Evolutionary conservation across 2,329 filamentous ascomycete genomes (phyloP), one percentile per base, ranked within the genome.

Genomic region (Apiospora sp.): DNA sequence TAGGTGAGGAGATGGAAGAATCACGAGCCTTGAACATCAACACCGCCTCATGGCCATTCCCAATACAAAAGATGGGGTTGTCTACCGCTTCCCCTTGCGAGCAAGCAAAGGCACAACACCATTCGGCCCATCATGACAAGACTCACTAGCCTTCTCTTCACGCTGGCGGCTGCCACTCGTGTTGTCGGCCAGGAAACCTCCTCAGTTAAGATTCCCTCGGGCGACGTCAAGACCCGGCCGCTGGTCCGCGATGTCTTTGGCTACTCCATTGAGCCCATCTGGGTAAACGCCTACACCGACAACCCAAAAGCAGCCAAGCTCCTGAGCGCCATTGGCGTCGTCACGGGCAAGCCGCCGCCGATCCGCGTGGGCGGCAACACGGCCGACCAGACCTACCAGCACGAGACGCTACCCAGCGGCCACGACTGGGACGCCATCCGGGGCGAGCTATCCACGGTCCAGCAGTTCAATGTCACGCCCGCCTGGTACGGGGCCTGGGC

Each of bases 311-410:
- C 79, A 34, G 73, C 74, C 13, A 80, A 75, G 19, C 76, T 82
- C 7, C 74, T 82, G 3, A 43, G 72, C 30, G 70, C 68, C 72
- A 79, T 82, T 72, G 76, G 75, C 10, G 73, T 76, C 34, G 72
- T 81, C 13, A 79, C 79, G 8, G 79, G 80, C 64, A 80, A 78
- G 64, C 75, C 79, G 34, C 76, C 81, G 4, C 79, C 79, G 1
- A 78, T 82, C 70, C 81, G 81, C 30, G 76, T 82, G 10, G 81
- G 81, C 58, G 81, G 81, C 58, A 82, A 81, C 75, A 80, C 81
- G 27, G 80, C 80, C 54, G 81, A 82, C 72, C 76, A 80, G 75
- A 82, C 81, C 10, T 81, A 80, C 71, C 51, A 79, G 24, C 75
- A 80, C 74, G 71, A 74, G 27, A 74, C 75, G 19, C 77, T 81